Percentiles rank a stretch among this genome's conserved stretches.
Conservation (phyloP, 495 filamentous ascomycete genomes). For the Penicillium coprophilum region DNA sequence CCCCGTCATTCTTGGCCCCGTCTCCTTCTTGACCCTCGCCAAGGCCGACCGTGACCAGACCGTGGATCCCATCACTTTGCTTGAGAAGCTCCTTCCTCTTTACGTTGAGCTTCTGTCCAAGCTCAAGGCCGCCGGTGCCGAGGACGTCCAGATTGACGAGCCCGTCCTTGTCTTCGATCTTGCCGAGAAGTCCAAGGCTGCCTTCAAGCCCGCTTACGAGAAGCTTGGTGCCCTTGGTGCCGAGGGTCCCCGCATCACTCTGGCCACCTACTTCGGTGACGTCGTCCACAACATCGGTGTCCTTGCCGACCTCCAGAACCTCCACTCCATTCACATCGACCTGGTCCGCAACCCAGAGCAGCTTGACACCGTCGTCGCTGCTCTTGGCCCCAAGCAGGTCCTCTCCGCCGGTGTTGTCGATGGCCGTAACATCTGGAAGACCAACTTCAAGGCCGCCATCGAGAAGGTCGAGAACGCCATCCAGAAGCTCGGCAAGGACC, state of each 20-base stretch:
- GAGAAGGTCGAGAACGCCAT: slow-evolving; percentile 83
- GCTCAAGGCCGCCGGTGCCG: slow-evolving; percentile 93
- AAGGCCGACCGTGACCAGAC: slow-evolving; percentile 95
- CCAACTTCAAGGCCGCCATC: slow-evolving; percentile 88
- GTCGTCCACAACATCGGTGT: slow-evolving; percentile 97
- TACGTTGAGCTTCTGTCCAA: slow-evolving; percentile 86
- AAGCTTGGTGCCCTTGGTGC: slow-evolving; percentile 72
- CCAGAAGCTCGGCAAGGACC: slow-evolving; percentile 91
- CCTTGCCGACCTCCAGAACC: slow-evolving; percentile 62
- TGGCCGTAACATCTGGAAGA: slow-evolving; percentile 99
- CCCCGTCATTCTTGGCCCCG: slow-evolving; percentile 91
- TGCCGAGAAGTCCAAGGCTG: slow-evolving; percentile 79
- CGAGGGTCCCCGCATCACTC: slow-evolving; percentile 74
- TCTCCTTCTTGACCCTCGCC: slow-evolving; percentile 92
- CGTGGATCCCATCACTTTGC: slow-evolving; percentile 87
- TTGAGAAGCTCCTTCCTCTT: slow-evolving; percentile 86
- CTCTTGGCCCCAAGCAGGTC: slow-evolving; percentile 79
- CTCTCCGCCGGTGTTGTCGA: slow-evolving; percentile 96
- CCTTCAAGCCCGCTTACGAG: slow-evolving; percentile 97
- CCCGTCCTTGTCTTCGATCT: slow-evolving; percentile 94
- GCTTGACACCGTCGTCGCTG: slow-evolving; percentile 72
- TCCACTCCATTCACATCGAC: slow-evolving; percentile 89
- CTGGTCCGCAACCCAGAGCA: slow-evolving; percentile 97
- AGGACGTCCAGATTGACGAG: slow-evolving; percentile 96
- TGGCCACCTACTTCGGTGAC: slow-evolving; percentile 98